These are phyloP conservation scores for Magnolia officinalis DNA, from an alignment of 164 flowering plant species.

Conservation along the genomic window DNA sequence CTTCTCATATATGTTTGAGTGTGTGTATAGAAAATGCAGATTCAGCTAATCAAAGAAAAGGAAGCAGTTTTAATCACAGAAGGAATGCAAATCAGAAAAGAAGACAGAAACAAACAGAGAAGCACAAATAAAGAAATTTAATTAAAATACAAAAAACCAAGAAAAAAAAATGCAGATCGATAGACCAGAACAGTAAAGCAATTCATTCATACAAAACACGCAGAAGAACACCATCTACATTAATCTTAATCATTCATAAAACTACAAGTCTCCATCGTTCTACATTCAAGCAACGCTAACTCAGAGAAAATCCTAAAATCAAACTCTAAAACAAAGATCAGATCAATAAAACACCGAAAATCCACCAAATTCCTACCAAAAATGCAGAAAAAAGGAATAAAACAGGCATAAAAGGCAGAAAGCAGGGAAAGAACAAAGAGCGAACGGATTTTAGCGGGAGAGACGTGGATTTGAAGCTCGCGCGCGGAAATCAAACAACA, in stretches of 20 bases:
- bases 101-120: no score
- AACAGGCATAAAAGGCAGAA: neutral
- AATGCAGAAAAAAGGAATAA: no score
- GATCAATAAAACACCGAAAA: neutral
- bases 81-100: neutral
- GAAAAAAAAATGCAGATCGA: neutral
- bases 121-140: no score
- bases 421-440: neutral
- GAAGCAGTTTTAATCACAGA: neutral
- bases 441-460: neutral
- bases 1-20: neutral
- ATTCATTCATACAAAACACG: neutral
- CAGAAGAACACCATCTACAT: neutral
- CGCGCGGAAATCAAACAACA: neutral
- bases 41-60: neutral
- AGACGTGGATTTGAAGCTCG: neutral
- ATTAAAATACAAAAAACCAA: no score
- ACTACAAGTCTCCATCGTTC: neutral
- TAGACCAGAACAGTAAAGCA: neutral
- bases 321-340: neutral
- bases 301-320: neutral
- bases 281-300: neutral
- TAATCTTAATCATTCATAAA: neutral
- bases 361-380: neutral
- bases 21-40: neutral